These are phyloP conservation scores for Pisolithus marmoratus DNA, from an alignment of 768 basidiomycete genomes.

Conservation along the genomic window DNA sequence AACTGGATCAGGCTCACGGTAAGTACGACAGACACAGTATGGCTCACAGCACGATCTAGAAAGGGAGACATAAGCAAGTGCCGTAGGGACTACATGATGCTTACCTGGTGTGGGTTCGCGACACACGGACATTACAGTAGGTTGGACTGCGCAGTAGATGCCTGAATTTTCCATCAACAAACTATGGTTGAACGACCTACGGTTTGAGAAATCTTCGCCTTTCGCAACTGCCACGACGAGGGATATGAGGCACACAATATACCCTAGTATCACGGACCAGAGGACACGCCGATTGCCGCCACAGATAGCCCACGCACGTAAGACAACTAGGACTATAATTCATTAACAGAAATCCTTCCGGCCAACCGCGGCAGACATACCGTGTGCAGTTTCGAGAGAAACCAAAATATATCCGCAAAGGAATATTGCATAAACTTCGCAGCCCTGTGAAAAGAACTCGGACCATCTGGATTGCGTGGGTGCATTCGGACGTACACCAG, in stretches of 20 bases:
- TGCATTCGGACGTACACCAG: not conserved
- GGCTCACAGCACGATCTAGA: not conserved
- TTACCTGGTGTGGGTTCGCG: not conserved
- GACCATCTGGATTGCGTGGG: not conserved
- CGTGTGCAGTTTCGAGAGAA: not conserved
- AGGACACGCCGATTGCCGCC: not conserved
- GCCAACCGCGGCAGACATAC: not conserved
- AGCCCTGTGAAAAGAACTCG: not conserved
- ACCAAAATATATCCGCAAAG: not conserved
- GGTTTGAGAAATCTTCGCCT: not conserved
- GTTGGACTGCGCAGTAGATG: not conserved
- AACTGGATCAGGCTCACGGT: not conserved
- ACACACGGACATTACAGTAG: not conserved
- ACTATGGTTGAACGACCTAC: not conserved
- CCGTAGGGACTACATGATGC: not conserved
- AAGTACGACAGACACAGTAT: not conserved
- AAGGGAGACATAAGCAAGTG: not conserved
- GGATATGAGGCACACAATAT: not conserved
- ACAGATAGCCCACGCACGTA: not conserved
- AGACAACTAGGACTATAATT: not conserved
- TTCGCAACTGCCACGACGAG: not conserved
- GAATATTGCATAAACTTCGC: not conserved
- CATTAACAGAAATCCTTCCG: not conserved
- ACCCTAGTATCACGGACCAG: not conserved
- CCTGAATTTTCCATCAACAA: not conserved